phyloP scores from a whole-genome alignment of 768 basidiomycete species.

The Tulasnella sp. region DNA sequence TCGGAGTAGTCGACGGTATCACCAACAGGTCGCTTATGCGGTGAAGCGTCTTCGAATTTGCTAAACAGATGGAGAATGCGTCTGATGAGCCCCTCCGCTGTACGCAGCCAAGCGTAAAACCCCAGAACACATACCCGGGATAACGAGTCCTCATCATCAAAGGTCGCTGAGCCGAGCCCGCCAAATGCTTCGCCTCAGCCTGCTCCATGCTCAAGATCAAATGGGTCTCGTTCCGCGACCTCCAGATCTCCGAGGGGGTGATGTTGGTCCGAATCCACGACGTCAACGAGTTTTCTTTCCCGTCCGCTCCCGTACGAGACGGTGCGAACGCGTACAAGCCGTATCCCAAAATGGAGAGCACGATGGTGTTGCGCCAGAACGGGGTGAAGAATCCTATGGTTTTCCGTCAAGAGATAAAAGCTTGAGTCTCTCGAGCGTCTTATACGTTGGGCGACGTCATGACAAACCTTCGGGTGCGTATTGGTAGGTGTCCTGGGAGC shows the following conservation, averaged over 20 bases:
- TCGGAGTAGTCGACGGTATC: not conserved
- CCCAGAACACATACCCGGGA: constrained; percentile 49
- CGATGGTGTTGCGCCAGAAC: constrained; percentile 54
- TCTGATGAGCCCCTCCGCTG: not conserved
- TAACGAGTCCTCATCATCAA: constrained; percentile 52
- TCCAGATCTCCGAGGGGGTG: constrained; percentile 44
- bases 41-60: constrained; percentile 45
- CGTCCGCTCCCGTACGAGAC: constrained; percentile 25
- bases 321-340: constrained; percentile 62
- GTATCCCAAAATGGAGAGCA: constrained; percentile 39
- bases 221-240: constrained; percentile 45
- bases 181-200: constrained; percentile 35
- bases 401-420: not conserved
- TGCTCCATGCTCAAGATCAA: constrained; percentile 34
- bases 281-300: constrained; percentile 51
- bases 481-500: not conserved
- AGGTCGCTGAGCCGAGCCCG: constrained; percentile 34
- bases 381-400: constrained; percentile 48
- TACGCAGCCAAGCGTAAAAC: not conserved
- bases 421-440: not conserved
- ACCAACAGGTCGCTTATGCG: constrained; percentile 51
- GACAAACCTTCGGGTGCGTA: not conserved
- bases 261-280: constrained; percentile 51
- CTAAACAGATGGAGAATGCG: constrained; percentile 27
- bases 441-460: not conserved